Conservation (phyloP, 2,329 filamentous ascomycete genomes). For the Aspergillus niger region DNA sequence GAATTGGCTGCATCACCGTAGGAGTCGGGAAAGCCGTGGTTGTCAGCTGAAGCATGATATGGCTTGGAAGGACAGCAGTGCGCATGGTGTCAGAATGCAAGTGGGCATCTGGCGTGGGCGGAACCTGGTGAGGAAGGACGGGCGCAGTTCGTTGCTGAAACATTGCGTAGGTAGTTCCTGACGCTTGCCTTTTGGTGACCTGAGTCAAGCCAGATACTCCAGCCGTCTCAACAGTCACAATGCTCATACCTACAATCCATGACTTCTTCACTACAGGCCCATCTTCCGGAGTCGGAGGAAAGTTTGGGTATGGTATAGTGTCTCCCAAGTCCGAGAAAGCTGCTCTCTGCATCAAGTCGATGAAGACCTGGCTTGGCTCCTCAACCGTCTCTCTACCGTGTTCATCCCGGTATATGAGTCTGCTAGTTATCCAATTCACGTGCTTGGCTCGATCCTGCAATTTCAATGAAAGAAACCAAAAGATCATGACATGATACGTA, state of each 20-base stretch:
- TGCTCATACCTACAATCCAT: constrained; percentile 55
- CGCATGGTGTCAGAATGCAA: constrained; percentile 41
- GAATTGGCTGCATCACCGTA: constrained; percentile 66
- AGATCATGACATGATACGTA: constrained; percentile 92
- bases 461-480: constrained; percentile 93
- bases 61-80: constrained; percentile 48
- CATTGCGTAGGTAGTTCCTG: constrained; percentile 52
- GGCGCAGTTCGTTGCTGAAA: constrained; percentile 51
- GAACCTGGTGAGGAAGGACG: constrained; percentile 49
- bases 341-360: constrained; percentile 92
- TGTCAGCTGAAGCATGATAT: constrained; percentile 49
- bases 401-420: constrained; percentile 74
- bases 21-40: constrained; percentile 48
- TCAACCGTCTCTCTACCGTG: constrained; percentile 75
- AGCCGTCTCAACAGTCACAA: constrained; percentile 53
- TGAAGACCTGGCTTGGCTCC: constrained; percentile 88
- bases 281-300: constrained; percentile 44
- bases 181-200: constrained; percentile 54
- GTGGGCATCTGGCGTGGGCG: constrained; percentile 42
- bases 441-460: constrained; percentile 79
- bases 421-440: constrained; percentile 87
- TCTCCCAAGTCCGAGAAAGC: constrained; percentile 84
- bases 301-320: constrained; percentile 47
- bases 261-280: constrained; percentile 49
- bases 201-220: constrained; percentile 51